Conservation (phyloP, 2,329 filamentous ascomycete genomes). For the Ophiostoma triangulosporum region DNA sequence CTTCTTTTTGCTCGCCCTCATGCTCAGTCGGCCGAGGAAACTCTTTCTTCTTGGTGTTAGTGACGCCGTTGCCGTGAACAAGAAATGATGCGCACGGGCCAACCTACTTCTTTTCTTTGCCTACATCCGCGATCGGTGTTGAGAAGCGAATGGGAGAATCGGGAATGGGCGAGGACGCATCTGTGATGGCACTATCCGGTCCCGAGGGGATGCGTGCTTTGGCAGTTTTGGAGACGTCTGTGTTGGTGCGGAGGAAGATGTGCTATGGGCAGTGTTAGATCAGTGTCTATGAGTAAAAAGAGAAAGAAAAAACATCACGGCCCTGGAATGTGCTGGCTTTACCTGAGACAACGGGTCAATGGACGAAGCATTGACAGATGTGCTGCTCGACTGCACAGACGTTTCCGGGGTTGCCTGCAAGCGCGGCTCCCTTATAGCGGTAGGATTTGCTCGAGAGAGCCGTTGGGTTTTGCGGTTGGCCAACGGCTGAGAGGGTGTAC, state of each 20-base stretch:
- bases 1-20: slow-evolving; percentile 64
- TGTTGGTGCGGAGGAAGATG: slow-evolving; percentile 54
- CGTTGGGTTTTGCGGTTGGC: slow-evolving; percentile 1
- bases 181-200: slow-evolving; percentile 34
- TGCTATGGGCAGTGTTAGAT: slow-evolving; percentile 27
- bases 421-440: not conserved
- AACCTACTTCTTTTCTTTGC: slow-evolving; percentile 54
- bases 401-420: slow-evolving; percentile 4
- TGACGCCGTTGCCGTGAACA: not conserved
- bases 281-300: not conserved
- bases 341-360: slow-evolving; percentile 22
- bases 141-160: slow-evolving; percentile 27
- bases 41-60: slow-evolving; percentile 39
- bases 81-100: not conserved
- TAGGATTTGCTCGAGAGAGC: slow-evolving; percentile 1
- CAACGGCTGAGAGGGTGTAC: not conserved
- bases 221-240: slow-evolving; percentile 42
- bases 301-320: not conserved
- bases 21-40: slow-evolving; percentile 68
- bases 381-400: slow-evolving; percentile 7
- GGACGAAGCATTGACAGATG: slow-evolving; percentile 10
- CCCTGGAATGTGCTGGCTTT: not conserved
- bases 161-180: slow-evolving; percentile 13
- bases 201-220: slow-evolving; percentile 34
- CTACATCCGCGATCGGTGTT: slow-evolving; percentile 23